Evolutionary conservation across 139 green algal species (phyloP).

Genomic region (Chlamydomonas applanata): DNA sequence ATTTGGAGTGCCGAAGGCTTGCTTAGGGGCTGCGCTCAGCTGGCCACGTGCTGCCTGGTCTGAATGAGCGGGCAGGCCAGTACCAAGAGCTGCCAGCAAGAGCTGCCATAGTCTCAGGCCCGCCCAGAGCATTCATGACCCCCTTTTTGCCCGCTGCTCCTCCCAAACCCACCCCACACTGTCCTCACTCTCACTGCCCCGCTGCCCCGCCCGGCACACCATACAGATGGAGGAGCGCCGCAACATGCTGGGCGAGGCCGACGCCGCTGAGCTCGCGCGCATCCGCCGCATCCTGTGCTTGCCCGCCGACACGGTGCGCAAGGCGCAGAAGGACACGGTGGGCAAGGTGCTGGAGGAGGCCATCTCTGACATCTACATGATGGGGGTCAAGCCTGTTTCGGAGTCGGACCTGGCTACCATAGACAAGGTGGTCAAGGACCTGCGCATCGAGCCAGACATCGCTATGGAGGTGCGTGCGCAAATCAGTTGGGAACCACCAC

Average conservation of each 20-base stretch:
- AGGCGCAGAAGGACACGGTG: slow-evolving; percentile 35
- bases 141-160: too few relatives aligned
- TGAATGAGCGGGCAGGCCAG: too few relatives aligned
- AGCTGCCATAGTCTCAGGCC: too few relatives aligned
- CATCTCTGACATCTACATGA: slow-evolving; percentile 47
- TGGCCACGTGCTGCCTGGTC: too few relatives aligned
- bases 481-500: neutral
- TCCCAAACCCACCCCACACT: too few relatives aligned
- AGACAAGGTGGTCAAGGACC: slow-evolving; percentile 56
- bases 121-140: too few relatives aligned
- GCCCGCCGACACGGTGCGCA: slow-evolving; percentile 35
- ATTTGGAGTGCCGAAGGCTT: too few relatives aligned
- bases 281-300: slow-evolving; percentile 89
- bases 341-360: slow-evolving; percentile 46
- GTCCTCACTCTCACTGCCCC: too few relatives aligned
- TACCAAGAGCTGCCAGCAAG: too few relatives aligned
- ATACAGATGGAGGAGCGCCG: neutral
- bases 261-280: slow-evolving; percentile 69
- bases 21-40: too few relatives aligned
- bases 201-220: neutral
- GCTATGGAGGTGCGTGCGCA: slow-evolving; percentile 45
- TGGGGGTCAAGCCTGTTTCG: slow-evolving; percentile 51
- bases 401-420: slow-evolving; percentile 48
- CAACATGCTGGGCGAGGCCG: slow-evolving; percentile 61
- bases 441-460: slow-evolving; percentile 65